Evolutionary conservation across 768 basidiomycete genomes (phyloP).

Genomic region (Pisolithus albus): DNA sequence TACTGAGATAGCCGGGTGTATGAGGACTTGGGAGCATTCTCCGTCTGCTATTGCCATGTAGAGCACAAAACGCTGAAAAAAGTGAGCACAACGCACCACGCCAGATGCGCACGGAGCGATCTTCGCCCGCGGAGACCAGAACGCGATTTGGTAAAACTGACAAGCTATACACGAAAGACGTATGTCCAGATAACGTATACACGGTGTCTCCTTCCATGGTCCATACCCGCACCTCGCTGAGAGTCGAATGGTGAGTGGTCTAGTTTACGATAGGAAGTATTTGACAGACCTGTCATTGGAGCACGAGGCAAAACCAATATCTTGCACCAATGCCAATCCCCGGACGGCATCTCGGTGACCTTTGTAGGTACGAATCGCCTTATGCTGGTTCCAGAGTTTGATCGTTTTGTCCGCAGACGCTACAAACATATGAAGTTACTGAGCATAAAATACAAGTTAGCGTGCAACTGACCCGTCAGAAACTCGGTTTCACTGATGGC

Average conservation of each 20-base stretch:
- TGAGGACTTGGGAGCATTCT: conserved; percentile 80
- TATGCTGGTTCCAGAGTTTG: conserved; percentile 78
- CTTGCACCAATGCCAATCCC: conserved; percentile 69
- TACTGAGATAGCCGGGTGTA: conserved; percentile 94
- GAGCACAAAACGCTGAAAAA: not conserved
- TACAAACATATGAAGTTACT: conserved; percentile 23
- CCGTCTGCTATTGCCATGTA: conserved; percentile 53
- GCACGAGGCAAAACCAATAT: conserved; percentile 91
- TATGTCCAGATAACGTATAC: conserved; percentile 85
- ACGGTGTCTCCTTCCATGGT: conserved; percentile 72
- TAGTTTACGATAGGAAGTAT: not conserved
- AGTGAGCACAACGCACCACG: conserved; percentile 45
- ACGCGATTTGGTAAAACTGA: conserved; percentile 76
- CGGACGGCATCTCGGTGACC: conserved; percentile 94
- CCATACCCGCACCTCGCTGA: conserved; percentile 90
- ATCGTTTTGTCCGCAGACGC: conserved; percentile 95
- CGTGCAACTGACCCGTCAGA: conserved; percentile 60
- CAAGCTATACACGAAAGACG: conserved; percentile 92
- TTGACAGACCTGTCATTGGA: conserved; percentile 79
- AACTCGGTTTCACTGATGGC: conserved; percentile 69
- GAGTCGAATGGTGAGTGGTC: conserved; percentile 4
- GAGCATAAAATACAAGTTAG: conserved; percentile 1
- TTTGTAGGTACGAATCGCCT: conserved; percentile 63
- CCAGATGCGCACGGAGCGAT: conserved; percentile 91
- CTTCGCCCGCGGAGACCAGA: conserved; percentile 89